Percentiles rank a stretch among this genome's conserved stretches.
Conservation (phyloP, 2,329 filamentous ascomycete genomes). For the Claviceps cyperi region DNA sequence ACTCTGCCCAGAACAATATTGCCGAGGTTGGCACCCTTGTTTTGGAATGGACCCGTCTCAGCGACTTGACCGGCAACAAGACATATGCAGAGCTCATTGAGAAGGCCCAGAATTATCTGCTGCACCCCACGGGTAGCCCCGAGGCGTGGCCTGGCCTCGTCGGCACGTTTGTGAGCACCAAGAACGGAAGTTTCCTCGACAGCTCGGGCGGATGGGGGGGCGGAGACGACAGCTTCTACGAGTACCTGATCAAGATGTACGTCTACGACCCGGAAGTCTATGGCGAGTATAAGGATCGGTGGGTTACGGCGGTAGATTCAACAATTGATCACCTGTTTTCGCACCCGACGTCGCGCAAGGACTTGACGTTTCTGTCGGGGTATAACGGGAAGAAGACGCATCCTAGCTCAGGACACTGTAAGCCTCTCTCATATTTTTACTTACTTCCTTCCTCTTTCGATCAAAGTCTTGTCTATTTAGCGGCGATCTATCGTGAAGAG, state of each 20-base stretch:
- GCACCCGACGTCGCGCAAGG: slow-evolving; percentile 49
- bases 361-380: slow-evolving; percentile 56
- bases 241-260: slow-evolving; percentile 87
- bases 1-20: slow-evolving; percentile 48
- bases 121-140: slow-evolving; percentile 40
- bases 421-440: slow-evolving; percentile 11
- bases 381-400: slow-evolving; percentile 33
- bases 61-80: slow-evolving; percentile 55
- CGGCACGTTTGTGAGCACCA: slow-evolving; percentile 50
- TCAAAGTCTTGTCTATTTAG: neutral
- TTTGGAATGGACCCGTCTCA: slow-evolving; percentile 71
- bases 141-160: slow-evolving; percentile 69
- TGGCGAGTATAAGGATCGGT: slow-evolving; percentile 52
- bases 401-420: slow-evolving; percentile 36
- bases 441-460: neutral
- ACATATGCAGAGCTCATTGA: slow-evolving; percentile 54
- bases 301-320: slow-evolving; percentile 62
- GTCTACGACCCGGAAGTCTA: slow-evolving; percentile 59
- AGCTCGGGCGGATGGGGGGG: slow-evolving; percentile 61
- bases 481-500: too few relatives aligned
- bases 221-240: slow-evolving; percentile 69
- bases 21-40: slow-evolving; percentile 67
- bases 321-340: slow-evolving; percentile 57
- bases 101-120: slow-evolving; percentile 53
- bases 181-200: slow-evolving; percentile 52